Conservation (phyloP, 768 basidiomycete species). For the Ramaria rubella region DNA sequence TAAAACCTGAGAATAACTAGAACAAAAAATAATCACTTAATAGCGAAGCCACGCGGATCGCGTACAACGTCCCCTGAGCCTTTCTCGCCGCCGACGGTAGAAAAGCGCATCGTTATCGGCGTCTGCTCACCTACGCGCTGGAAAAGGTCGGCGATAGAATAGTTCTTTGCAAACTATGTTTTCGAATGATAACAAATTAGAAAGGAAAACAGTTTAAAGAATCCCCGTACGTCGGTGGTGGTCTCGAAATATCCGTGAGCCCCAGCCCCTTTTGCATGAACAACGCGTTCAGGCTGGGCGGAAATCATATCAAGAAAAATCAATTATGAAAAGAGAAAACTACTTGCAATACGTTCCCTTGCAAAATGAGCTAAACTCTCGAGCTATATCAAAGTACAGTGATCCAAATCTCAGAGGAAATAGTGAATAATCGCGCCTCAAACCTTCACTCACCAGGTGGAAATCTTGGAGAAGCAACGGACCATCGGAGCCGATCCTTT, state of each 20-base stretch:
- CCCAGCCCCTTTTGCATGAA: slow-evolving; percentile 33
- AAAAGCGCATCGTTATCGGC: slow-evolving; percentile 45
- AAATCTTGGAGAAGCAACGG: too few relatives aligned
- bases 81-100: slow-evolving; percentile 48
- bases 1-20: not conserved
- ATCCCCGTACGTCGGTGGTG: slow-evolving; percentile 36
- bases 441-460: too few relatives aligned
- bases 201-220: too few relatives aligned
- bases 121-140: slow-evolving; percentile 28
- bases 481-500: too few relatives aligned
- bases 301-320: not conserved
- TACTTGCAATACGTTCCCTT: not conserved
- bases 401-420: not conserved
- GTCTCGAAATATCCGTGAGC: slow-evolving; percentile 51
- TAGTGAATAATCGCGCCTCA: too few relatives aligned
- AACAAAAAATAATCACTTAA: slow-evolving; percentile 32
- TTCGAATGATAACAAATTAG: too few relatives aligned
- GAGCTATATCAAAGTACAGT: not conserved
- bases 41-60: slow-evolving; percentile 50
- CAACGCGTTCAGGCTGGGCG: slow-evolving; percentile 25
- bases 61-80: slow-evolving; percentile 44
- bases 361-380: not conserved
- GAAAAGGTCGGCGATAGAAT: slow-evolving; percentile 28
- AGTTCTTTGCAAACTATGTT: slow-evolving; percentile 30
- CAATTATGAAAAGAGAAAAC: too few relatives aligned